phyloP scores from a whole-genome alignment of 805 yeast species.

The Hyphopichia homilentoma region DNA sequence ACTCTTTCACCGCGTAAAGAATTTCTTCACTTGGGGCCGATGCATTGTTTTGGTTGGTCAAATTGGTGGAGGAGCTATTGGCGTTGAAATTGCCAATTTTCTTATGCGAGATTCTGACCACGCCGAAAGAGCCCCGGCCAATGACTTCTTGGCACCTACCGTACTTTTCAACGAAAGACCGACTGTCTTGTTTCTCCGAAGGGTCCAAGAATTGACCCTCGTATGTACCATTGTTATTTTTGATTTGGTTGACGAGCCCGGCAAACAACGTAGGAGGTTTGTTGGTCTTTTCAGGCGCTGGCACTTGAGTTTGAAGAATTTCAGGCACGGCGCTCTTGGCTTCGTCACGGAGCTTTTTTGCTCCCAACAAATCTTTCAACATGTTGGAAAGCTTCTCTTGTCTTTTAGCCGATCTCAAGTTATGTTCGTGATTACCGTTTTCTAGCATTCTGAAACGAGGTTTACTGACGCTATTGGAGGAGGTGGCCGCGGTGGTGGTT shows the following conservation, averaged over 20 bases:
- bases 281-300: conserved; percentile 9
- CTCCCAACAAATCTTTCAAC: conserved; percentile 75
- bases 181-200: conserved; percentile 28
- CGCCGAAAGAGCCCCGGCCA: conserved; percentile 93
- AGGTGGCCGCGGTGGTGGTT: conserved; percentile 1
- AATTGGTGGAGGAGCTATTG: conserved; percentile 7
- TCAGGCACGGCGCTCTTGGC: conserved; percentile 75
- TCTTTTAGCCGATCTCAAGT: conserved; percentile 67
- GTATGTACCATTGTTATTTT: conserved; percentile 26
- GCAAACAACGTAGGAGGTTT: conserved; percentile 71
- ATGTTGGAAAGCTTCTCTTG: conserved; percentile 73
- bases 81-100: conserved; percentile 25
- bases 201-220: conserved; percentile 12
- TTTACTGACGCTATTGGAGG: conserved; percentile 10
- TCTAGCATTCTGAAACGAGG: conserved; percentile 56
- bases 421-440: conserved; percentile 79
- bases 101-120: conserved; percentile 84
- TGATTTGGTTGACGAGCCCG: conserved; percentile 59
- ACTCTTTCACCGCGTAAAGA: conserved; percentile 85
- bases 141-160: conserved; percentile 94
- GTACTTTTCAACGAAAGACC: conserved; percentile 80
- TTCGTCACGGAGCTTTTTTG: conserved; percentile 63
- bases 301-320: conserved; percentile 22
- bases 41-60: too few relatives aligned
- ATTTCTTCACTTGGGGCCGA: conserved; percentile 39